phyloP scores from a whole-genome alignment of 345 rosid genomes.

The Moringa oleifera region DNA sequence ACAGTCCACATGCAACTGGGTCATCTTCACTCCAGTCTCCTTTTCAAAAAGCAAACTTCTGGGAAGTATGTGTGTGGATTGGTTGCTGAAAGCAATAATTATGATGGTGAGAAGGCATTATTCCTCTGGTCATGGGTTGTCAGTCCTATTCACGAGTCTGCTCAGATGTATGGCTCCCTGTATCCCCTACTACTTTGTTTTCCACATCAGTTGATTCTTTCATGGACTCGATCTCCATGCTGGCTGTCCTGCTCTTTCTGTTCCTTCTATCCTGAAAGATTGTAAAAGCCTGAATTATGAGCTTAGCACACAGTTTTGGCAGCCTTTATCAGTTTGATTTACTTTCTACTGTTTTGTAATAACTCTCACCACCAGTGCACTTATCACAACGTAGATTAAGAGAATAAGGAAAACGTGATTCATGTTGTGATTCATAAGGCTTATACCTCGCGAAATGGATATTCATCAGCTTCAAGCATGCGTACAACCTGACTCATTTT shows the following conservation, averaged over 20 bases:
- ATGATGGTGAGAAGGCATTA: neutral
- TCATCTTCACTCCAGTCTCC: conserved; percentile 4
- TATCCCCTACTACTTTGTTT: conserved; percentile 29
- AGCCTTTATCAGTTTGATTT: too few species aligned
- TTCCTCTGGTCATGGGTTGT: conserved; percentile 14
- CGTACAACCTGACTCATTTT: conserved; percentile 84
- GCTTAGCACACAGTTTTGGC: neutral
- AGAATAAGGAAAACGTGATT: too few species aligned
- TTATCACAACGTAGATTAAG: too few species aligned
- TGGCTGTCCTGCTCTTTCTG: conserved; percentile 57
- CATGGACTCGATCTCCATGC: conserved; percentile 69
- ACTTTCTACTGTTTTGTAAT: too few species aligned
- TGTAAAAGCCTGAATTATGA: neutral
- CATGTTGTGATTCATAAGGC: neutral
- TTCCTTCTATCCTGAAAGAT: conserved; percentile 65
- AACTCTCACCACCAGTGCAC: neutral
- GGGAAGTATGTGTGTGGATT: conserved; percentile 10
- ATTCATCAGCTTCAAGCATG: conserved; percentile 87
- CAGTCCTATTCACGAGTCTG: conserved; percentile 29
- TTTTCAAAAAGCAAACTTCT: conserved; percentile 13
- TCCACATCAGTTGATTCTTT: conserved; percentile 50
- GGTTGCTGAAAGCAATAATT: conserved; percentile 12
- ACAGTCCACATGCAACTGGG: conserved; percentile 8
- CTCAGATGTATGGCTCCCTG: conserved; percentile 29
- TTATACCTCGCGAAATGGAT: conserved; percentile 77